Conservation (phyloP, 2,329 filamentous ascomycete genomes). For the Fusarium sp. region DNA sequence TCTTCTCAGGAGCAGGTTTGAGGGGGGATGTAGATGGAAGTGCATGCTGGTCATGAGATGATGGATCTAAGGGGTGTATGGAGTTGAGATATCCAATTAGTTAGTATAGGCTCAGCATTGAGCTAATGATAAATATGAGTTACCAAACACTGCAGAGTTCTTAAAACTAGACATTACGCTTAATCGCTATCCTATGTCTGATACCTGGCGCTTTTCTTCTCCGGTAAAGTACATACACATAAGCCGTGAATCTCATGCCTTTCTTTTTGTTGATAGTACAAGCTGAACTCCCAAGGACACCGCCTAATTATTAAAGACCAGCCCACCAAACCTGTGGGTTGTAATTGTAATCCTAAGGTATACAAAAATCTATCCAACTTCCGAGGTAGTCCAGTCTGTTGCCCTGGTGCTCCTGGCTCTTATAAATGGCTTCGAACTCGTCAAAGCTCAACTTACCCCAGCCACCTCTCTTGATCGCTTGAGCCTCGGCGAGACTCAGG, state of each 20-base stretch:
- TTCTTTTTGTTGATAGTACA: not conserved
- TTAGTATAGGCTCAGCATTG: conserved; percentile 13
- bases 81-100: conserved; percentile 22
- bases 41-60: conserved; percentile 40
- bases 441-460: conserved; percentile 82
- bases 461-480: conserved; percentile 80
- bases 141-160: not conserved
- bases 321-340: not conserved
- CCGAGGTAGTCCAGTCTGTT: conserved; percentile 84
- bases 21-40: conserved; percentile 13
- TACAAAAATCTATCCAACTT: conserved; percentile 90
- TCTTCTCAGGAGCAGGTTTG: conserved; percentile 43
- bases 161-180: conserved; percentile 14
- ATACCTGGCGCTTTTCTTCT: not conserved
- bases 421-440: conserved; percentile 85
- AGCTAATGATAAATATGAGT: conserved; percentile 14
- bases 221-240: not conserved
- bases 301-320: no score
- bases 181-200: conserved; percentile 9
- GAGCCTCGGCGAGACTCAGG: conserved; percentile 76
- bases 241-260: not conserved
- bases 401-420: conserved; percentile 72
- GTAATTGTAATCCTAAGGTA: conserved; percentile 62
- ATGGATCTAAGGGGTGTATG: conserved; percentile 5
- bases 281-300: not conserved